A percentile compares a stretch with the other conserved stretches of the same genome.
Evolutionary conservation across 495 filamentous ascomycete species (phyloP).

Genomic region (Opeltia flavorubescens): DNA sequence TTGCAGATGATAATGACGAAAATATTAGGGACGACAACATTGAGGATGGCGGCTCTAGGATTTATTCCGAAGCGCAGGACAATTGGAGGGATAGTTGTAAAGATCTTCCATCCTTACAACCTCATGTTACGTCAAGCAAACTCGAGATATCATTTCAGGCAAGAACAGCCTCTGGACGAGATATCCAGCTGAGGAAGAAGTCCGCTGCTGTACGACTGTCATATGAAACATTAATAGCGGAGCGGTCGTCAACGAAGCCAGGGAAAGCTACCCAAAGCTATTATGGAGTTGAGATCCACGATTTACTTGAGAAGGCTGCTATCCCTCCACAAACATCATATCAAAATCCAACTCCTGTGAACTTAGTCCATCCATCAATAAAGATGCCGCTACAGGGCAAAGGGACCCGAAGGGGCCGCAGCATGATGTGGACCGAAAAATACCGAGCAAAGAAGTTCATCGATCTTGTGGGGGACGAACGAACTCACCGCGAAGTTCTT

Average conservation of each 20-base stretch:
- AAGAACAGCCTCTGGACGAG: slow-evolving; percentile 53
- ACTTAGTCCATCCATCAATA: slow-evolving; percentile 15
- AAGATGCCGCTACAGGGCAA: slow-evolving; percentile 24
- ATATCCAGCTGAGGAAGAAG: slow-evolving; percentile 39
- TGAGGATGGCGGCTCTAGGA: background rate
- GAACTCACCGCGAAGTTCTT: slow-evolving; percentile 81
- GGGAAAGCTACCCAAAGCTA: slow-evolving; percentile 68
- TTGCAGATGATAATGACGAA: slow-evolving; percentile 23
- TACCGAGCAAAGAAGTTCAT: slow-evolving; percentile 87
- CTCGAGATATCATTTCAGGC: slow-evolving; percentile 19
- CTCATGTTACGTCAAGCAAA: background rate
- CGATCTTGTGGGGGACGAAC: slow-evolving; percentile 85
- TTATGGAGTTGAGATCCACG: slow-evolving; percentile 84
- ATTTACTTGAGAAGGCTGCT: slow-evolving; percentile 56
- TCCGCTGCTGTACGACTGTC: slow-evolving; percentile 32
- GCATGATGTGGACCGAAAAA: slow-evolving; percentile 71
- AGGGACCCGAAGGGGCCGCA: slow-evolving; percentile 28
- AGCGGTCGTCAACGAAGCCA: slow-evolving; percentile 50
- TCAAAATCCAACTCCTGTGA: background rate
- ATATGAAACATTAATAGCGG: slow-evolving; percentile 55
- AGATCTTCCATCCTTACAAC: background rate
- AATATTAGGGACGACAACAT: background rate
- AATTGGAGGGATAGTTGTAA: background rate
- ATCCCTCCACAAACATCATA: slow-evolving; percentile 19
- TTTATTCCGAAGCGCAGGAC: background rate